Evolutionary conservation across 139 green algal species (phyloP).

Genomic region (Picochlorum sp.): DNA sequence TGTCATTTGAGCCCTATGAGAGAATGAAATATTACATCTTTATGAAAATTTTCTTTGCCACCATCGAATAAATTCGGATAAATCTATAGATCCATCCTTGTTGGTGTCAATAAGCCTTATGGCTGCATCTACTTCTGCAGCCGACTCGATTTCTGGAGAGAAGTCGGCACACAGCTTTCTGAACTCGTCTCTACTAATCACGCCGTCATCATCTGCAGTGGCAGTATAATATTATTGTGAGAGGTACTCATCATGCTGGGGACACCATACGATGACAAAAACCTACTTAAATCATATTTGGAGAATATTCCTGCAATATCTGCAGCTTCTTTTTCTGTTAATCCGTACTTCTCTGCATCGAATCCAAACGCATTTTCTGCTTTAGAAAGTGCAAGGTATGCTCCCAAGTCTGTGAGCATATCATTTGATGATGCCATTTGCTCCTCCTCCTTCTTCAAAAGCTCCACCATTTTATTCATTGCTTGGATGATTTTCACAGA

Average conservation of each 20-base stretch:
- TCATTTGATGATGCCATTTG: neutral
- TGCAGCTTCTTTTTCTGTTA: slow-evolving; percentile 51
- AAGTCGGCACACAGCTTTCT: slow-evolving; percentile 34
- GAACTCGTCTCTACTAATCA: slow-evolving; percentile 47
- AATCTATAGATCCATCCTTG: slow-evolving; percentile 42
- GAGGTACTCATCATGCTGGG: neutral
- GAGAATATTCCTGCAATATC: slow-evolving; percentile 54
- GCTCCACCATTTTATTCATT: slow-evolving; percentile 34
- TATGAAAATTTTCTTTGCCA: slow-evolving; percentile 21
- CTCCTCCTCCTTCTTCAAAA: slow-evolving; percentile 27
- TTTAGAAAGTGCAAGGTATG: slow-evolving; percentile 60
- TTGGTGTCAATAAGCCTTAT: slow-evolving; percentile 56
- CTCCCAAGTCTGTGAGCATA: slow-evolving; percentile 58
- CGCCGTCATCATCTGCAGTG: slow-evolving; percentile 39
- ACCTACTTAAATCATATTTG: slow-evolving; percentile 38
- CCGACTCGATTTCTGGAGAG: slow-evolving; percentile 37
- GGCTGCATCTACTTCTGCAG: slow-evolving; percentile 44
- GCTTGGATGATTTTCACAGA: slow-evolving; percentile 32
- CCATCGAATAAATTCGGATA: slow-evolving; percentile 51
- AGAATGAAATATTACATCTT: neutral
- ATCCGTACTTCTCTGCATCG: slow-evolving; percentile 37
- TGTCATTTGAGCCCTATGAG: slow-evolving; percentile 38
- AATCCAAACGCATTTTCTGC: slow-evolving; percentile 61
- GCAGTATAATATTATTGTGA: neutral
- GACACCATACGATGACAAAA: neutral